These are phyloP conservation scores for Tolypocladium ophioglossoides DNA, from an alignment of 2,329 filamentous ascomycete species.

Conservation along the genomic window DNA sequence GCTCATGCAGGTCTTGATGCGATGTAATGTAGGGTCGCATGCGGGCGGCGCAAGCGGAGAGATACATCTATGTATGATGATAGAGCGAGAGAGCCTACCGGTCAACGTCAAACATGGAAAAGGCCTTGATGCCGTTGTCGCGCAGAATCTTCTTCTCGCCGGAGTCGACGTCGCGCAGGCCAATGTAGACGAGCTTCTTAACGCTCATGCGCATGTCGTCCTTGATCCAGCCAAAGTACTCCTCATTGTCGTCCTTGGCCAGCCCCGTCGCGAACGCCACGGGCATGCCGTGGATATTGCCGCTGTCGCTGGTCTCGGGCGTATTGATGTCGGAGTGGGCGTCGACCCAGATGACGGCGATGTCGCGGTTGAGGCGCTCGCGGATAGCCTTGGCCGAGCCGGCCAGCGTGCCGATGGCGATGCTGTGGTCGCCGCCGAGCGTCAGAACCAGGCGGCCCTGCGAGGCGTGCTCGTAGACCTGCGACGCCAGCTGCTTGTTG, in stretches of 20 bases:
- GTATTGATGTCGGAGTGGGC: constrained; percentile 98
- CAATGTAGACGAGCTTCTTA: constrained; percentile 93
- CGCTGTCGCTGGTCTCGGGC: constrained; percentile 78
- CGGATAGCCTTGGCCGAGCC: constrained; percentile 79
- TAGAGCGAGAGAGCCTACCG: constrained; percentile 37
- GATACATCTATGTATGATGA: neutral
- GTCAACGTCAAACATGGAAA: constrained; percentile 98
- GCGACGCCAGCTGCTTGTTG: constrained; percentile 65
- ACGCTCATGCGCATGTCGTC: constrained; percentile 59
- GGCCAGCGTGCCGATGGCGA: constrained; percentile 87
- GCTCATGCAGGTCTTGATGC: neutral
- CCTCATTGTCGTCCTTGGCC: constrained; percentile 61
- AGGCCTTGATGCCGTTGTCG: constrained; percentile 86
- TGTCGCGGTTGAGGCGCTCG: constrained; percentile 70
- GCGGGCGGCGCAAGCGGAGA: neutral
- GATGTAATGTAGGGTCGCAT: neutral
- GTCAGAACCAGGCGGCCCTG: constrained; percentile 83
- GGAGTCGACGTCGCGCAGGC: constrained; percentile 82
- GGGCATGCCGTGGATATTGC: constrained; percentile 98
- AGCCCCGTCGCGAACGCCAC: constrained; percentile 85
- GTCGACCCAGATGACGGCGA: constrained; percentile 97
- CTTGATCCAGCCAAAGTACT: constrained; percentile 84
- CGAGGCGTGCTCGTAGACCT: constrained; percentile 80
- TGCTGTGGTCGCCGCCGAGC: constrained; percentile 89
- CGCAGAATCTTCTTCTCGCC: constrained; percentile 87